phyloP scores from a whole-genome alignment of 2,329 filamentous ascomycete species.

The Colletotrichum chrysophilum region DNA sequence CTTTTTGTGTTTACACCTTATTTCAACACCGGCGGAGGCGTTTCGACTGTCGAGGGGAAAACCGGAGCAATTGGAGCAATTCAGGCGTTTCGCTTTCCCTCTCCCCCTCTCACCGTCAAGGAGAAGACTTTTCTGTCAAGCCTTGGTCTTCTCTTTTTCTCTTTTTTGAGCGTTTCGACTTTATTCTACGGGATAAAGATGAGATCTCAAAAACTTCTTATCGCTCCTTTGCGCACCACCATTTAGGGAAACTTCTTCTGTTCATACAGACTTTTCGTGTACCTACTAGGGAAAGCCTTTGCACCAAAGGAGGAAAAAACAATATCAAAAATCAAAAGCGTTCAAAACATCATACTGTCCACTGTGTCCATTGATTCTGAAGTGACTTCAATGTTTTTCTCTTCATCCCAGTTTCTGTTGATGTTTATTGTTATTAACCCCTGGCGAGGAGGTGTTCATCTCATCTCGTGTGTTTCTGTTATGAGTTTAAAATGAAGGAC shows the following conservation, averaged over 20 bases:
- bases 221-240: neutral
- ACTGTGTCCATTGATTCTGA: neutral
- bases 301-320: neutral
- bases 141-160: neutral
- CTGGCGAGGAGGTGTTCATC: neutral
- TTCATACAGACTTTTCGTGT: neutral
- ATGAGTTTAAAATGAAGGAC: conserved; percentile 4
- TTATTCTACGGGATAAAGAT: neutral
- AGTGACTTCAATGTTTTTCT: neutral
- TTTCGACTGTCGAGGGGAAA: neutral
- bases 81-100: conserved; percentile 4
- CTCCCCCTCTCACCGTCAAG: neutral
- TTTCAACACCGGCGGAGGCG: neutral
- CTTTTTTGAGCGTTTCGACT: neutral
- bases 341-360: neutral
- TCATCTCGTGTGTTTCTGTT: neutral
- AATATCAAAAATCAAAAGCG: neutral
- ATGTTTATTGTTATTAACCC: neutral
- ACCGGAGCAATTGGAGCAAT: conserved; percentile 13
- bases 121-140: no score
- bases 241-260: neutral
- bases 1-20: neutral
- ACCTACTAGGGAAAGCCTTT: neutral
- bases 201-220: neutral
- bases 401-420: neutral